Base-by-base conservation (phyloP, 2,329 filamentous ascomycete species). In the Colletotrichum musicola region DNA sequence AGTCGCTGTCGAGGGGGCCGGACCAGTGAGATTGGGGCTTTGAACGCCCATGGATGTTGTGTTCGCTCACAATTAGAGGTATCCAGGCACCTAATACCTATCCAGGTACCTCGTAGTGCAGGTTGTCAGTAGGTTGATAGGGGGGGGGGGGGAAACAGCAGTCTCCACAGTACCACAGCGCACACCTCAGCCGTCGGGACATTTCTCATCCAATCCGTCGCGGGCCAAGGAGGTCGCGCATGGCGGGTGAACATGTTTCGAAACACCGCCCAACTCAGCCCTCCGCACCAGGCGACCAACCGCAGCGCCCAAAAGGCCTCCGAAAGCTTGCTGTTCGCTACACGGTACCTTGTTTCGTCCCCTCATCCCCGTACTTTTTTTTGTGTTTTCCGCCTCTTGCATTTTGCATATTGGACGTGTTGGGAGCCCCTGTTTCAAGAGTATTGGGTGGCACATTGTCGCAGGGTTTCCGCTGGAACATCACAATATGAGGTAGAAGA, bases 371-470 rank as follows among this genome's bases (percentile, higher is more conserved):
- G 6, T 30, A 30, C 27, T 35, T 7, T 35, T 35, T 35, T 35
- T 3, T 10, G 30, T 35, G 30, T 35, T 35, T 35, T 35, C 30
- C 30, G 7, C 35, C 49, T 51, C 13, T 40, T 25, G 14, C 49
- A 55, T 25, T 61, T 27, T 56, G 65, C 30, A 35, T 10, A 35
- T 35, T 10, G 30, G 30, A 25, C 49, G 22, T 22, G 54, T 42
- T 54, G 27, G 64, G n/a, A 20, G 25, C 61, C 60, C 64, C 65
- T 68, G 65, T 68, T 68, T 68, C 65, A 68, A 55, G 62, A 63
- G 42, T 56, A 68, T 54, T 68, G 55, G 50, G 57, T 38, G 30
- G 40, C 63, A 61, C 56, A 46, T 27, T 10, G 20, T 7, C 6
- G 20, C 51, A 56, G 20, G 51, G 62, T 30, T 47, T 38, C 35